Conservation (phyloP, 768 basidiomycete genomes). For the Xanthoconium stramineum region DNA sequence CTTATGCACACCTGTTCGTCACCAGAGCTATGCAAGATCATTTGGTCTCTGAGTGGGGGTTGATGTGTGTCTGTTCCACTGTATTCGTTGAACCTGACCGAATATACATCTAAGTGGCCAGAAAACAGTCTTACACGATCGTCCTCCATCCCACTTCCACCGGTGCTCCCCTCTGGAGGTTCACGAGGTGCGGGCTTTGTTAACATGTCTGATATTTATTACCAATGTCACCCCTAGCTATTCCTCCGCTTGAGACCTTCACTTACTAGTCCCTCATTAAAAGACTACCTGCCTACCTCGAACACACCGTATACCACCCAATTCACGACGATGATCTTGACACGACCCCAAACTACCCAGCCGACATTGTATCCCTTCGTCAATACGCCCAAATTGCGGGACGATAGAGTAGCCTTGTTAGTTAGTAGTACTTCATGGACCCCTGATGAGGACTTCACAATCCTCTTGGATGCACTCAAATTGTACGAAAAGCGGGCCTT, state of each 20-base stretch:
- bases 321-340: constrained; percentile 45
- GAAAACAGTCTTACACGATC: constrained; percentile 81
- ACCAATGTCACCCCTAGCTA: constrained; percentile 34
- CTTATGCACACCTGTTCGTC: constrained; percentile 92
- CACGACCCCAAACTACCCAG: constrained; percentile 23
- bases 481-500: constrained; percentile 63
- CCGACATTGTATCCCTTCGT: constrained; percentile 15
- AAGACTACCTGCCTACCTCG: constrained; percentile 51
- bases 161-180: constrained; percentile 64
- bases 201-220: not conserved
- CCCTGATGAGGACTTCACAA: constrained; percentile 89
- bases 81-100: not conserved
- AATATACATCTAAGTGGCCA: constrained; percentile 54
- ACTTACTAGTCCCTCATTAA: constrained; percentile 35
- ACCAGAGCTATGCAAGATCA: constrained; percentile 80
- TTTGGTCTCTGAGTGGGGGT: constrained; percentile 67
- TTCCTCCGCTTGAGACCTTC: constrained; percentile 46
- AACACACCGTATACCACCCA: constrained; percentile 57
- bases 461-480: constrained; percentile 73
- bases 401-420: constrained; percentile 79
- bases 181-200: constrained; percentile 59
- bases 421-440: constrained; percentile 98
- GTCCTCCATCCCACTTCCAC: constrained; percentile 85
- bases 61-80: constrained; percentile 53
- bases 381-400: constrained; percentile 48